Evolutionary conservation across 495 filamentous ascomycete genomes (phyloP).

Genomic region (Xanthoparmelia taractica): DNA sequence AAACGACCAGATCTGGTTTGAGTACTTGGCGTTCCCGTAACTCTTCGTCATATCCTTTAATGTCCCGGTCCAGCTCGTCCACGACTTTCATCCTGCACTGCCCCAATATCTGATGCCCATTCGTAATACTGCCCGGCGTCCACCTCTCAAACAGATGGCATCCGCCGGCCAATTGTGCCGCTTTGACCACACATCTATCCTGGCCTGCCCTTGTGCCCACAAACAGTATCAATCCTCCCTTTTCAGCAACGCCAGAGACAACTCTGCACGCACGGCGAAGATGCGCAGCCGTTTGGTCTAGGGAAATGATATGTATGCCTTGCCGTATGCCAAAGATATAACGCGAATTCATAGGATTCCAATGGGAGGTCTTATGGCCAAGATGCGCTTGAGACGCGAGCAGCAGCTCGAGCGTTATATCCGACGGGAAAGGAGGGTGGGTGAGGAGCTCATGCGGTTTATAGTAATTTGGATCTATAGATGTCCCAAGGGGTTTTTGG

Average conservation of each 20-base stretch:
- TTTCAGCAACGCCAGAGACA: conserved; percentile 75
- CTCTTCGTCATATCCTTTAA: conserved; percentile 57
- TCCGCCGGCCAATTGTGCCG: conserved; percentile 65
- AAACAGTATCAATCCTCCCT: conserved; percentile 81
- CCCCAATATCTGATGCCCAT: conserved; percentile 77
- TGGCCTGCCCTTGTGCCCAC: conserved; percentile 80
- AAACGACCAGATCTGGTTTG: conserved; percentile 86
- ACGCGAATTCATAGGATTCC: conserved; percentile 89
- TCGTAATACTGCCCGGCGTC: conserved; percentile 88
- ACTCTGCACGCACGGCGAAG: conserved; percentile 83
- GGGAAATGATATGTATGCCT: conserved; percentile 86
- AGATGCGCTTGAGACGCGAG: conserved; percentile 87
- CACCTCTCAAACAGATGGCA: conserved; percentile 93
- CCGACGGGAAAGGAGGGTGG: conserved; percentile 64
- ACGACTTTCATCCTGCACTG: conserved; percentile 59
- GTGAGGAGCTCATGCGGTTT: conserved; percentile 56
- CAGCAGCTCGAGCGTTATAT: conserved; percentile 85
- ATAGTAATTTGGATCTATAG: conserved; percentile 48
- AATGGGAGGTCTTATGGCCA: conserved; percentile 83
- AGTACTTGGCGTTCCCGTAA: conserved; percentile 54
- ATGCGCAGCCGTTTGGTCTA: conserved; percentile 79
- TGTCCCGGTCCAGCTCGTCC: conserved; percentile 57
- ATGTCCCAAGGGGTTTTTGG: conserved; percentile 45
- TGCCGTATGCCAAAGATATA: conserved; percentile 92
- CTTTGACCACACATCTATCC: conserved; percentile 65